Evolutionary conservation across 192 early-diverging fungal species (phyloP).

Genomic region (Coemansia sp.): DNA sequence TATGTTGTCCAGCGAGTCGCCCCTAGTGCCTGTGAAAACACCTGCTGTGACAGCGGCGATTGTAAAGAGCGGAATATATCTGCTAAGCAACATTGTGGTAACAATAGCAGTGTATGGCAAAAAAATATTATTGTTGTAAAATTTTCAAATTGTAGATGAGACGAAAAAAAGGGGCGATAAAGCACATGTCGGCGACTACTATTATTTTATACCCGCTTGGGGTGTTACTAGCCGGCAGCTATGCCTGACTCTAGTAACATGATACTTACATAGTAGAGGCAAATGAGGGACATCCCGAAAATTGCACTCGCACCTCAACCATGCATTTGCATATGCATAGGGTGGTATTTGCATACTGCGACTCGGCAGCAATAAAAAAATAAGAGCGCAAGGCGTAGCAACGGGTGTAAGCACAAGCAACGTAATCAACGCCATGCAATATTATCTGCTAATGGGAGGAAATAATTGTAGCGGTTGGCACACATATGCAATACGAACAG

Average conservation of each 20-base stretch:
- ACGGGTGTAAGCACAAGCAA: neutral
- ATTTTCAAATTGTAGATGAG: neutral
- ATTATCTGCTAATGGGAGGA: too few species aligned
- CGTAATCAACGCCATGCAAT: neutral
- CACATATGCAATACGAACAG: neutral
- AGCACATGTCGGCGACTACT: neutral
- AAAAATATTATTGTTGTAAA: neutral
- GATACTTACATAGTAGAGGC: neutral
- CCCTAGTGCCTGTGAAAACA: neutral
- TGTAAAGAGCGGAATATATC: conserved; percentile 5
- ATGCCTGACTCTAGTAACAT: conserved; percentile 1
- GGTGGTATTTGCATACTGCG: conserved; percentile 9
- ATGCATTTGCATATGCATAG: conserved; percentile 18
- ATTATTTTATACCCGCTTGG: neutral
- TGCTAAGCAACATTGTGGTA: conserved; percentile 1
- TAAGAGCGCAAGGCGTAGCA: neutral
- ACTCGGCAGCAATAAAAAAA: conserved; percentile 1
- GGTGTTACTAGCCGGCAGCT: neutral
- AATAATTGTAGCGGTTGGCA: neutral
- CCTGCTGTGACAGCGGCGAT: conserved; percentile 8
- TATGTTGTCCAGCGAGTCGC: conserved; percentile 35
- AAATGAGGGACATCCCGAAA: conserved; percentile 1
- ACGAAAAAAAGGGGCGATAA: neutral
- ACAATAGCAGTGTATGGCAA: neutral
- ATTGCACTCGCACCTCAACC: conserved; percentile 10